Base-by-base conservation (phyloP, 1,284 basidiomycete species). In the Austroboletus niveus region DNA sequence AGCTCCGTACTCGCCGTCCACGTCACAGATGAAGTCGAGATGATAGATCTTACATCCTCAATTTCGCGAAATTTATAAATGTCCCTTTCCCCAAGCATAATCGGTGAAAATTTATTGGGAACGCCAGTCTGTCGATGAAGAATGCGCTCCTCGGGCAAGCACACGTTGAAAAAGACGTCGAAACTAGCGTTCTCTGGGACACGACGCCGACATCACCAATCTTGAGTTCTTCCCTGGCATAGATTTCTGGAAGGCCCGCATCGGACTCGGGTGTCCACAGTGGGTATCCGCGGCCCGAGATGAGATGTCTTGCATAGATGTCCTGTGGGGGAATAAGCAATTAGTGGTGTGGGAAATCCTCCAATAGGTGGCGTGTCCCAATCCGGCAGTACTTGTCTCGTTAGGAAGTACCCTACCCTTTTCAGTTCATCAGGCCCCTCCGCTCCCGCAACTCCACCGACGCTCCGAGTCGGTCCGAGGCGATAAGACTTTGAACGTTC, bases 131-230 rank as follows among this genome's bases (percentile, higher is more conserved):
- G 43, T 30, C 27, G 24, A 29, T 63, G 56, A 32, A 63, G 56
- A 1, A 42, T 27, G 27, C 58, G 45, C 38, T 53, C 53, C 38
- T 49, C 53, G 11, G 65, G 52, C 3, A 62, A 45, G 35, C 61
- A 65, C 11, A 72, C 56, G 43, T 70, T 72, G 59, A 72, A 70
- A 14, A 72, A 58, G 6, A 64, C 57, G 30, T 65, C 61, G 27
- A 72, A 71, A 4, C 45, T 53, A 20, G 69, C 71, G 35, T 63
- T 49, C 9, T 55, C 47, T 11, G 63, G 64, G 9, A 61, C 48
- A 64, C 59, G 12, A 64, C 59, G 20, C 60, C 63, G 14, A 65
- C 63, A 12, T 62, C 60, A 3, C 60, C 60, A 44, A 62, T 65
- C 27, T 40, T 54, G 32, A 66, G 57, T 1, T 61, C 63, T 40